Conservation (phyloP, 2,329 filamentous ascomycete genomes). For the Chaetomium strumarium region DNA sequence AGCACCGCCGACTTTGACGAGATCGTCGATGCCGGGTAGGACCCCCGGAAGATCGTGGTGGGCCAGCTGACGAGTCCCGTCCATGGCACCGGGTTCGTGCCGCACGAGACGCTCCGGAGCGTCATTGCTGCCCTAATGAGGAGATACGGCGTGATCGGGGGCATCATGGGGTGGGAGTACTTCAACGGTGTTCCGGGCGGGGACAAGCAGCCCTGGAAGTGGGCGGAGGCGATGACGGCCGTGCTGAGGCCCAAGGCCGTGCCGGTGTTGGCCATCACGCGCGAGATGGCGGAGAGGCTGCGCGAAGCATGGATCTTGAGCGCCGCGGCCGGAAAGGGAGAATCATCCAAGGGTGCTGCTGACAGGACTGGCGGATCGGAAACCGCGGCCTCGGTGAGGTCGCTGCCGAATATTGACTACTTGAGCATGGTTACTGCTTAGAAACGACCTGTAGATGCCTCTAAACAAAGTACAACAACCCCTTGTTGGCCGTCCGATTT, state of each 20-base stretch:
- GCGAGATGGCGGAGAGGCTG: constrained; percentile 19
- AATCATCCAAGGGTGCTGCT: background rate
- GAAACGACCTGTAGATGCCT: no score
- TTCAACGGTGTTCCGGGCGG: constrained; percentile 73
- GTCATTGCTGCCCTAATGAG: constrained; percentile 39
- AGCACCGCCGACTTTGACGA: constrained; percentile 44
- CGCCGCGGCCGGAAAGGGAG: background rate
- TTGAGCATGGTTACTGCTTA: constrained; percentile 25
- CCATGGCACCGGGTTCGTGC: constrained; percentile 58
- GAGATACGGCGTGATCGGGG: constrained; percentile 65
- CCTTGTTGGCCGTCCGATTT: no score
- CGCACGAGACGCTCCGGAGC: constrained; percentile 40
- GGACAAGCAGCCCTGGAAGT: constrained; percentile 62
- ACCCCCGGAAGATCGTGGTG: constrained; percentile 66
- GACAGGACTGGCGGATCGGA: background rate
- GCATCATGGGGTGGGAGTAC: constrained; percentile 94
- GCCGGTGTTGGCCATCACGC: constrained; percentile 21
- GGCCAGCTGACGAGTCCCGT: constrained; percentile 73
- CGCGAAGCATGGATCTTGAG: constrained; percentile 23
- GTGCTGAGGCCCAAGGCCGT: constrained; percentile 31
- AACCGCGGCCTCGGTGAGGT: background rate
- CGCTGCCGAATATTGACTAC: constrained; percentile 24
- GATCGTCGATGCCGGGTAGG: constrained; percentile 60
- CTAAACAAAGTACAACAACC: no score
- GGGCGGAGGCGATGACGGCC: constrained; percentile 63